Evolutionary conservation across 306 rosid species (phyloP).

Genomic region (Pyrus pyrifolia): DNA sequence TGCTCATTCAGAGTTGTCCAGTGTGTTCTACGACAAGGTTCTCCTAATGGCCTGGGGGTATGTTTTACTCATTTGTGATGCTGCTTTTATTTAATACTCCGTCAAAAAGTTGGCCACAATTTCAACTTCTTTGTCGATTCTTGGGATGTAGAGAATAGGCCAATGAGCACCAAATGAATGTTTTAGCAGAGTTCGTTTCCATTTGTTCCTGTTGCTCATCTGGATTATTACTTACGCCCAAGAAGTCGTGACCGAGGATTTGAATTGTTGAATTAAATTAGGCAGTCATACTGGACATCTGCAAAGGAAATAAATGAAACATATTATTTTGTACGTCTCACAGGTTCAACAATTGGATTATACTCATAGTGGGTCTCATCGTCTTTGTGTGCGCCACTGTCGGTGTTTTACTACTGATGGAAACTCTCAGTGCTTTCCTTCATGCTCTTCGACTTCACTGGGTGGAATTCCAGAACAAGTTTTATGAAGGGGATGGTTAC

Average conservation of each 20-base stretch:
- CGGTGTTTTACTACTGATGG: conserved; percentile 84
- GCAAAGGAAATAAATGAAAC: background rate
- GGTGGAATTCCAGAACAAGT: conserved; percentile 97
- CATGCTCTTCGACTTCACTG: conserved; percentile 97
- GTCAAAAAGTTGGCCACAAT: background rate
- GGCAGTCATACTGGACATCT: background rate
- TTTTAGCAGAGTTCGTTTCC: background rate
- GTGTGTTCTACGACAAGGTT: conserved; percentile 85
- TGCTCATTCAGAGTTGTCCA: conserved; percentile 90
- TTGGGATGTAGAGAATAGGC: conserved; percentile 4
- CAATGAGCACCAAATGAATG: background rate
- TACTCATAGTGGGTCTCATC: conserved; percentile 61
- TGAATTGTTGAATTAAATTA: background rate
- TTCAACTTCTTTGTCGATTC: background rate
- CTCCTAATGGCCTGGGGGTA: conserved; percentile 61
- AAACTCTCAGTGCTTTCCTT: conserved; percentile 91
- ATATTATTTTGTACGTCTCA: conserved; percentile 1
- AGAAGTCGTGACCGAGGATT: background rate
- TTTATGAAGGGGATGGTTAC: conserved; percentile 88
- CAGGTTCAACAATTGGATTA: conserved; percentile 66
- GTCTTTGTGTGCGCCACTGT: conserved; percentile 76
- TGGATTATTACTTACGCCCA: background rate
- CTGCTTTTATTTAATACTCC: background rate
- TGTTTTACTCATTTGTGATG: conserved; percentile 5
- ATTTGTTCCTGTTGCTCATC: background rate